Conservation (phyloP, 1,284 basidiomycete species). For the Termitomyces sp. region DNA sequence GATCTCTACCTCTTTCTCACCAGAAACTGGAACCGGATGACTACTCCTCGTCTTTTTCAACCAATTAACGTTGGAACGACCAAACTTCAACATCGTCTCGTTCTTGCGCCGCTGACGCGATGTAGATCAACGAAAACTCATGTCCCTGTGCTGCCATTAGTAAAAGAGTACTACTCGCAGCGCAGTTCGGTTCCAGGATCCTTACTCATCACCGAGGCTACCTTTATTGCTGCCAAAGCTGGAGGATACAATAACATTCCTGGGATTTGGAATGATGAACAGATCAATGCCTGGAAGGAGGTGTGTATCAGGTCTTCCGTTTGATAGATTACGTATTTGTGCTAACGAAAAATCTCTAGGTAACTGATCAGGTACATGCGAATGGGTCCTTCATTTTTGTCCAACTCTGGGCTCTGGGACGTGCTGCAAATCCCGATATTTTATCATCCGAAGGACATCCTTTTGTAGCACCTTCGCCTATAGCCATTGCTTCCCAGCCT, state of each 20-base stretch:
- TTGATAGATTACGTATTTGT: too few relatives aligned
- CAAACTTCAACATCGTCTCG: conserved; percentile 40
- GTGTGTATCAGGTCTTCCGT: conserved; percentile 10
- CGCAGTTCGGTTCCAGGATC: conserved; percentile 39
- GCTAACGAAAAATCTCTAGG: not conserved
- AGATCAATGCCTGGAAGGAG: conserved; percentile 44
- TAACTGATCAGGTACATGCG: conserved; percentile 10
- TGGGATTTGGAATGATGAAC: conserved; percentile 40
- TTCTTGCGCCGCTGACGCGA: conserved; percentile 43
- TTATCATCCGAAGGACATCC: conserved; percentile 1
- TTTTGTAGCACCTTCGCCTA: not conserved
- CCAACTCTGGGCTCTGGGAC: conserved; percentile 11
- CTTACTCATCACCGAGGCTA: conserved; percentile 45
- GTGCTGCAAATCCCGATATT: not conserved
- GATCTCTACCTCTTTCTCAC: not conserved
- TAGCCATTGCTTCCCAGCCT: not conserved
- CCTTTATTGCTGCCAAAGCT: conserved; percentile 34
- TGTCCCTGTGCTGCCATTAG: conserved; percentile 28
- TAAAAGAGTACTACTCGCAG: conserved; percentile 44
- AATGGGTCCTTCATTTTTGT: conserved; percentile 10
- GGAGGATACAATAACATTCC: conserved; percentile 35
- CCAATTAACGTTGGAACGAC: conserved; percentile 38
- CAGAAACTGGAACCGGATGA: not conserved
- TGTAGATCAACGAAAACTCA: conserved; percentile 13
- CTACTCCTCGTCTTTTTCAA: conserved; percentile 33